Conservation (phyloP, 1,284 basidiomycete genomes). For the Singerocomus inundabilis region DNA sequence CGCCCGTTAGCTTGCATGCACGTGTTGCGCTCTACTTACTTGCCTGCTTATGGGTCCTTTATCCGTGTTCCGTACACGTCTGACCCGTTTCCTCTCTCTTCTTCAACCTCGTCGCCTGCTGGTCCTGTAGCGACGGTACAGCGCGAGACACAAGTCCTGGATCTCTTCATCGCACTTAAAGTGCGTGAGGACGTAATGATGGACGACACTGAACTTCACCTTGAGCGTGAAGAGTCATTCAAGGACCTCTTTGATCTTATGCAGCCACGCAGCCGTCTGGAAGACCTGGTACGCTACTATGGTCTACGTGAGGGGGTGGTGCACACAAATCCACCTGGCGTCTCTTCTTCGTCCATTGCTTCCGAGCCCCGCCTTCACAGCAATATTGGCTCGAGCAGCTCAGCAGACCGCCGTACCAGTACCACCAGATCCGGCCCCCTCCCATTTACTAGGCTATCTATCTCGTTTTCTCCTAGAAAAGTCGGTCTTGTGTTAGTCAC, state of each 20-base stretch:
- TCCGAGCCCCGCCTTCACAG: background rate
- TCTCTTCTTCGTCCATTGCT: conserved; percentile 10
- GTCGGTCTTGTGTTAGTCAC: conserved; percentile 52
- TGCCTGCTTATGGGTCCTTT: conserved; percentile 60
- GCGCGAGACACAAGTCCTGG: conserved; percentile 70
- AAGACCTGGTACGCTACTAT: conserved; percentile 65
- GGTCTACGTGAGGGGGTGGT: conserved; percentile 58
- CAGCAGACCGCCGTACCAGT: conserved; percentile 1
- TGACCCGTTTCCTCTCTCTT: conserved; percentile 65
- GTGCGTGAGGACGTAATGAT: conserved; percentile 72
- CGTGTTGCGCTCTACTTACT: conserved; percentile 68
- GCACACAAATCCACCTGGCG: conserved; percentile 12
- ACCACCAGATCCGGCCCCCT: conserved; percentile 35
- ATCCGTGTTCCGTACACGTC: conserved; percentile 66
- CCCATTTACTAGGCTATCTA: conserved; percentile 51
- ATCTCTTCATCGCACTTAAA: conserved; percentile 74
- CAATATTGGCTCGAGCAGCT: conserved; percentile 1
- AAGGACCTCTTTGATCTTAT: conserved; percentile 72
- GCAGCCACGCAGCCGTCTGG: conserved; percentile 67
- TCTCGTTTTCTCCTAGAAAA: conserved; percentile 57
- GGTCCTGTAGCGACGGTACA: conserved; percentile 39
- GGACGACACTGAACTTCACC: conserved; percentile 69
- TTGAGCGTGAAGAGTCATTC: conserved; percentile 69
- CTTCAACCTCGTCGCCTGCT: conserved; percentile 28
- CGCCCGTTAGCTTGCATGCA: conserved; percentile 65